Percentiles rank a stretch among this genome's conserved stretches.
Conservation (phyloP, 352 stramenopile species). For the Phytophthora foliorum region DNA sequence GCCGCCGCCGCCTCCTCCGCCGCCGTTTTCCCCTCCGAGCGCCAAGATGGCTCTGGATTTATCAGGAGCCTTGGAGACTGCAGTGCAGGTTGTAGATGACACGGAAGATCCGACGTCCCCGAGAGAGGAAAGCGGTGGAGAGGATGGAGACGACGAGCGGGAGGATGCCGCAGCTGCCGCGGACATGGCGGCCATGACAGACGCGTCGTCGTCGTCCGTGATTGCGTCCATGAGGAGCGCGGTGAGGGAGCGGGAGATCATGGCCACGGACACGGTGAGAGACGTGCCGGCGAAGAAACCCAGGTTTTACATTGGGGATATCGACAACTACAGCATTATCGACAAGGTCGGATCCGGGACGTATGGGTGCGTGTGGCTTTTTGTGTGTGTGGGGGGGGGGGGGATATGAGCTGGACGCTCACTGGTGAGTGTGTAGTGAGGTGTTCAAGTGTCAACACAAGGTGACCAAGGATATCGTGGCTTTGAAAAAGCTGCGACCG, state of each 20-base stretch:
- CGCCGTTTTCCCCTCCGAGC: conserved; percentile 64
- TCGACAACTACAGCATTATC: conserved; percentile 91
- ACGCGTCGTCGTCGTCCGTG: conserved; percentile 58
- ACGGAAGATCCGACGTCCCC: background rate
- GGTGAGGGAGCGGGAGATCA: conserved; percentile 80
- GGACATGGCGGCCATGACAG: conserved; percentile 13
- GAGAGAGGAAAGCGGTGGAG: conserved; percentile 38
- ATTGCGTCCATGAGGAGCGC: conserved; percentile 80
- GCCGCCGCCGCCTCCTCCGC: conserved; percentile 48
- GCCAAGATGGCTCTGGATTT: conserved; percentile 51
- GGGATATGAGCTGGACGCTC: background rate
- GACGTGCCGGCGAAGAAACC: conserved; percentile 54
- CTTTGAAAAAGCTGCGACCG: conserved; percentile 85
- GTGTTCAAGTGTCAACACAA: conserved; percentile 92
- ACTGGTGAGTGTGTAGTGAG: conserved; percentile 53
- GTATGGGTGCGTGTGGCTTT: conserved; percentile 71
- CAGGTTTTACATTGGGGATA: conserved; percentile 87
- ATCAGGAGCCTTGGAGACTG: conserved; percentile 31
- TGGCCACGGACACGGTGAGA: conserved; percentile 52
- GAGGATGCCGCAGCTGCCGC: conserved; percentile 17
- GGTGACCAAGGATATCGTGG: conserved; percentile 88
- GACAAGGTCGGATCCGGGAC: conserved; percentile 89
- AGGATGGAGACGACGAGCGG: conserved; percentile 41
- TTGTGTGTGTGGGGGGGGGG: background rate
- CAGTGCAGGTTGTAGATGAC: conserved; percentile 15